Conservation (phyloP, 176 grass and related monocot genomes). For the Calamus simplicifolius region DNA sequence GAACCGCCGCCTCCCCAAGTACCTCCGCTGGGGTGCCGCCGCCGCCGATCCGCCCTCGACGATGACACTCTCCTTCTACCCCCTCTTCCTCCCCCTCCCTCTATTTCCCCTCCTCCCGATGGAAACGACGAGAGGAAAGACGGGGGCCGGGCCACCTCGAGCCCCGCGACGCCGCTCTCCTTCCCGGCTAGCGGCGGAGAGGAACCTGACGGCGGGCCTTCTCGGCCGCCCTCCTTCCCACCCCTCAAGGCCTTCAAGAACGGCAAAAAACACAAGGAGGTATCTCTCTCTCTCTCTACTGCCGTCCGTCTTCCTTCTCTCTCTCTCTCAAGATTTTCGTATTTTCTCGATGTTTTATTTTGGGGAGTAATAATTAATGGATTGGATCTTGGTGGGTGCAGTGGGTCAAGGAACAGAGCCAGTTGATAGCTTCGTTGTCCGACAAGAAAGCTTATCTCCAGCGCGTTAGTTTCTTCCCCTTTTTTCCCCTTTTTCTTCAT, state of each 20-base stretch:
- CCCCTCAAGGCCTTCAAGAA: background rate
- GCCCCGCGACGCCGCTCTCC: slow-evolving; percentile 13
- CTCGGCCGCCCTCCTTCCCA: too few relatives aligned
- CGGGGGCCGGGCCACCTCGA: background rate
- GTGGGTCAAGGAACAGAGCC: background rate
- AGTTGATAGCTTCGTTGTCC: background rate
- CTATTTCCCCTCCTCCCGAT: background rate
- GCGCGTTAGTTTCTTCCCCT: background rate
- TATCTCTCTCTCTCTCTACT: background rate
- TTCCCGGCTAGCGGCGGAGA: slow-evolving; percentile 16
- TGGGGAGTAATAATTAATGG: too few relatives aligned
- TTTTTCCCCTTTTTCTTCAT: too few relatives aligned
- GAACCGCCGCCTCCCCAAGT: background rate
- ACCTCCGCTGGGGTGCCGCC: slow-evolving; percentile 13
- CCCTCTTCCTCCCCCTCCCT: background rate
- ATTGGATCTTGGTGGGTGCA: background rate
- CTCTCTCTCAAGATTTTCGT: background rate
- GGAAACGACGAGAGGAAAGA: background rate
- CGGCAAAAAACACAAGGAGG: background rate
- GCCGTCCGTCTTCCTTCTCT: background rate
- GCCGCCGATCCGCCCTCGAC: slow-evolving; percentile 6
- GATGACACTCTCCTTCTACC: background rate
- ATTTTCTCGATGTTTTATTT: background rate
- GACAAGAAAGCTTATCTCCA: background rate
- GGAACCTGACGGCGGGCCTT: background rate